Percentiles rank a stretch among this genome's conserved stretches.
phyloP scores from a whole-genome alignment of 1,284 basidiomycete species.

The Chalciporus piperatoides region DNA sequence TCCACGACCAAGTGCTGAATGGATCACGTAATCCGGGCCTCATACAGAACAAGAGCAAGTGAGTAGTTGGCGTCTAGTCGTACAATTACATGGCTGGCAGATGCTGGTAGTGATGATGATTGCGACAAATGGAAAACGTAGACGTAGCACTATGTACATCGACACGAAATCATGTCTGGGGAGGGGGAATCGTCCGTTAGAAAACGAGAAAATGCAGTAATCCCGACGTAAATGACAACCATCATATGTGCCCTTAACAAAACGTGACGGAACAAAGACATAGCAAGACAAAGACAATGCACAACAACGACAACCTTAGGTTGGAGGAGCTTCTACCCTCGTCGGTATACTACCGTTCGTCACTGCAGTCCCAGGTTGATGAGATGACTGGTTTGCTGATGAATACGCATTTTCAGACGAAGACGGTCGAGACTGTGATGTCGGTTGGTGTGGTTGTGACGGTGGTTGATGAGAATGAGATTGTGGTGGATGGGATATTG shows the following conservation, averaged over 20 bases:
- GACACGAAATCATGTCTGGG: constrained; percentile 13
- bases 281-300: not conserved
- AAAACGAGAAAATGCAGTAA: constrained; percentile 23
- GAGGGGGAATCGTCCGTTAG: constrained; percentile 24
- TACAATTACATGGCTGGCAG: constrained; percentile 14
- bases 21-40: constrained; percentile 29
- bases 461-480: constrained; percentile 37
- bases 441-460: constrained; percentile 27
- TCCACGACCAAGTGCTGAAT: constrained; percentile 1
- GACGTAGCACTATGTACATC: constrained; percentile 31
- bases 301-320: constrained; percentile 14
- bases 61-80: constrained; percentile 1
- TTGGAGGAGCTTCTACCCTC: constrained; percentile 29
- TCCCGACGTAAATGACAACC: constrained; percentile 19
- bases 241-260: constrained; percentile 14
- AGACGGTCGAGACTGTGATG: constrained; percentile 38
- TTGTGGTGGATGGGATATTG: constrained; percentile 39
- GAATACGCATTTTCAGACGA: constrained; percentile 52
- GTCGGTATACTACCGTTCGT: constrained; percentile 35
- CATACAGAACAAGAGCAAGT: not conserved
- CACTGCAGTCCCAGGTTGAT: constrained; percentile 27
- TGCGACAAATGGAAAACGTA: constrained; percentile 12
- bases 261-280: constrained; percentile 7
- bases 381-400: constrained; percentile 30
- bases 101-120: constrained; percentile 15